Evolutionary conservation across 192 early-diverging fungal genomes (phyloP).

Genomic region (Backusella liffmaniae): DNA sequence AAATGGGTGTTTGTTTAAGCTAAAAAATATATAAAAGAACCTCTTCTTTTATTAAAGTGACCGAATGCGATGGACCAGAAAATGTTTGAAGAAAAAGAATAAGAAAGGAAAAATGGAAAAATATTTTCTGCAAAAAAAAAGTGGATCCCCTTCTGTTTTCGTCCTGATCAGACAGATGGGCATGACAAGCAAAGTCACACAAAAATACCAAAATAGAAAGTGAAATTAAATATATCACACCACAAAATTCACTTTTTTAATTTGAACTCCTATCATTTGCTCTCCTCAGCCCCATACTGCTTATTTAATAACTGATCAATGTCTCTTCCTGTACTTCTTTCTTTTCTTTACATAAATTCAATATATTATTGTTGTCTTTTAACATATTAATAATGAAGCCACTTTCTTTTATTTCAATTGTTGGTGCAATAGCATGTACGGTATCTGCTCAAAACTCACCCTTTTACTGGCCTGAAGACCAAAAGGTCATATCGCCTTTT

Average conservation of each 20-base stretch:
- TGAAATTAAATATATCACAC: neutral
- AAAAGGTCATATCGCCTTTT: slow-evolving; percentile 14
- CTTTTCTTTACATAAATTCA: neutral
- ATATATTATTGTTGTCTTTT: neutral
- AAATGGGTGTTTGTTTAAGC: neutral
- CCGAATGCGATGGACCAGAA: neutral
- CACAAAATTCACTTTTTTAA: neutral
- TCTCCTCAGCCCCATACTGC: neutral
- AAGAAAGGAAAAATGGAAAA: neutral
- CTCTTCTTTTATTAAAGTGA: neutral
- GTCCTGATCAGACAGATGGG: neutral
- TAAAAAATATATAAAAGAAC: neutral
- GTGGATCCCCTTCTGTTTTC: neutral
- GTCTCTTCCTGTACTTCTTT: neutral
- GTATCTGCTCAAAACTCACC: slow-evolving; percentile 7
- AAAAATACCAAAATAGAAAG: neutral
- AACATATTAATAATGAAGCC: neutral
- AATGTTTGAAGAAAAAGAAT: neutral
- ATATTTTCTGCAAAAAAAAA: neutral
- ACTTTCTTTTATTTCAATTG: neutral
- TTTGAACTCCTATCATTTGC: neutral
- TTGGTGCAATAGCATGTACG: neutral
- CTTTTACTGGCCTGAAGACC: slow-evolving; percentile 23
- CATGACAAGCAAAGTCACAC: neutral
- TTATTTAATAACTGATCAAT: neutral